A percentile compares a stretch with the other conserved stretches of the same genome.
Evolutionary conservation across 495 filamentous ascomycete species (phyloP).

Genomic region (Bathelium albidoporum): DNA sequence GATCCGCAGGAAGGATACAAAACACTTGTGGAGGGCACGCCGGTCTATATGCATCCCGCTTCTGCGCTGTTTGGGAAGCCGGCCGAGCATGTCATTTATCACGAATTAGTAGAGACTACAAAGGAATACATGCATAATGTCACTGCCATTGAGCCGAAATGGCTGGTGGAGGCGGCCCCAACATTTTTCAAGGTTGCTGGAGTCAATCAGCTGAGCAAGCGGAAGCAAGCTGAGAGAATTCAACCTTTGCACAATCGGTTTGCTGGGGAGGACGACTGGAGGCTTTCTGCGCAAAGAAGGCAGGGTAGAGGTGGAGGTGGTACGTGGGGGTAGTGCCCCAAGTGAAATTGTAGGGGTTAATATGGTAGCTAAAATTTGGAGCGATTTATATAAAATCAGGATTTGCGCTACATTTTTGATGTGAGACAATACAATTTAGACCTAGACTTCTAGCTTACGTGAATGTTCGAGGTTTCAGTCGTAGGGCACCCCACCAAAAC

Average conservation of each 20-base stretch:
- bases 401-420: too few relatives aligned
- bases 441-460: too few relatives aligned
- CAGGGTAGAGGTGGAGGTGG: slow-evolving; percentile 84
- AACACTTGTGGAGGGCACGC: slow-evolving; percentile 88
- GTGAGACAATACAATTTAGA: too few relatives aligned
- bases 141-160: slow-evolving; percentile 86
- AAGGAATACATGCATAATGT: slow-evolving; percentile 97
- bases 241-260: slow-evolving; percentile 91
- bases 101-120: slow-evolving; percentile 77
- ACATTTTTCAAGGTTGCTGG: slow-evolving; percentile 98
- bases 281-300: slow-evolving; percentile 76
- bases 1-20: slow-evolving; percentile 96
- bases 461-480: too few relatives aligned
- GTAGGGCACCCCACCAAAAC: too few relatives aligned
- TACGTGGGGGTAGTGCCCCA: slow-evolving; percentile 77
- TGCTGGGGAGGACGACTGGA: slow-evolving; percentile 86
- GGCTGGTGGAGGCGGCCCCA: slow-evolving; percentile 83
- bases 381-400: too few relatives aligned
- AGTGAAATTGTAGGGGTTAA: too few relatives aligned
- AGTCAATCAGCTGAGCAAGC: slow-evolving; percentile 70
- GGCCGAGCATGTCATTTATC: slow-evolving; percentile 90
- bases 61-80: slow-evolving; percentile 91
- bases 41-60: slow-evolving; percentile 85
- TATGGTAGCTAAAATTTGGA: too few relatives aligned
- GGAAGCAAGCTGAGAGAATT: slow-evolving; percentile 89